Conservation (phyloP, 1,139 yeast genomes). For the Pichia sp. region DNA sequence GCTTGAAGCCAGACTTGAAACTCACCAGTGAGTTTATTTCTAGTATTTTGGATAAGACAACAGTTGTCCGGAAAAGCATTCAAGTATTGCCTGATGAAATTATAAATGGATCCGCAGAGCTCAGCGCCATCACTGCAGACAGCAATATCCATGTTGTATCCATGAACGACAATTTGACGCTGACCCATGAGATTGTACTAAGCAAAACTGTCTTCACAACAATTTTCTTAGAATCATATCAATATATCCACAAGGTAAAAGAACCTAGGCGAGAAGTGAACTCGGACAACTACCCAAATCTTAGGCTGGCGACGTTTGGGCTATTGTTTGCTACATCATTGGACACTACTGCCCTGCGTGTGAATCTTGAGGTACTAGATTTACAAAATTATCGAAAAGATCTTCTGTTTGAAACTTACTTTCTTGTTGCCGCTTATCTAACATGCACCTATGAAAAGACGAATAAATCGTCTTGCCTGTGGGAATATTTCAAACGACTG, state of each 20-base stretch:
- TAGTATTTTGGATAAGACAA: neutral
- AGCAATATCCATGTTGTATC: neutral
- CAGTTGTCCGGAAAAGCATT: neutral
- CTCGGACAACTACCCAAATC: neutral
- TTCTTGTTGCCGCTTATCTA: slow-evolving; percentile 20
- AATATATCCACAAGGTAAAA: slow-evolving; percentile 9
- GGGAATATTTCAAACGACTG: slow-evolving; percentile 36
- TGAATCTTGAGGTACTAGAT: slow-evolving; percentile 20
- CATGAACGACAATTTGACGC: neutral
- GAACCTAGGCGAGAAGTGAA: neutral
- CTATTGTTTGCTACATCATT: slow-evolving; percentile 39
- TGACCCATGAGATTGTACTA: neutral
- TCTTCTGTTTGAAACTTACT: neutral
- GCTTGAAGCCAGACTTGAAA: neutral
- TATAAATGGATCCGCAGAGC: neutral
- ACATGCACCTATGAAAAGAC: slow-evolving; percentile 36
- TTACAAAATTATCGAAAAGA: neutral
- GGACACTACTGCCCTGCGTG: slow-evolving; percentile 34
- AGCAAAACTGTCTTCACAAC: slow-evolving; percentile 13
- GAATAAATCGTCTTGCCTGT: slow-evolving; percentile 42
- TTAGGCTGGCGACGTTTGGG: slow-evolving; percentile 32
- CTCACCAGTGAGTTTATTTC: neutral
- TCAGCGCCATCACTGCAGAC: neutral
- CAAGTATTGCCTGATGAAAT: slow-evolving; percentile 13
- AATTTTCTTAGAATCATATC: slow-evolving; percentile 22